Evolutionary conservation across 2,329 filamentous ascomycete species (phyloP).

Genomic region (Cytospora piceae): DNA sequence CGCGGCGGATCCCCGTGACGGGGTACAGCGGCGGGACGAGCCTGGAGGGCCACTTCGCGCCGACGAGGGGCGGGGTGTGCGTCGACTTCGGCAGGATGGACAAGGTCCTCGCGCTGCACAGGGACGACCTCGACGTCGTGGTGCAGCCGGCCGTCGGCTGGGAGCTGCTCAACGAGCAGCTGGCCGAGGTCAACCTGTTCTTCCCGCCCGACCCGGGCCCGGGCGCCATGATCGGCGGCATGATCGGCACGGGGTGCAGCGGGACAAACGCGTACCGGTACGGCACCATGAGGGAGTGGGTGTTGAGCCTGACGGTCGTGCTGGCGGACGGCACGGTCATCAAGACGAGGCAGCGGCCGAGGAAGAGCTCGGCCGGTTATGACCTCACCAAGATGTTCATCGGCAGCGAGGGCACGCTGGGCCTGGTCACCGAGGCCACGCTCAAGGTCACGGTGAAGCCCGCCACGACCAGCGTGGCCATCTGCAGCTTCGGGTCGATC

Average conservation of each 20-base stretch:
- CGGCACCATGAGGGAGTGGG: constrained; percentile 89
- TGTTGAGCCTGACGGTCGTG: constrained; percentile 78
- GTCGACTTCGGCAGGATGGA: constrained; percentile 88
- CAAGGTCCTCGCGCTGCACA: constrained; percentile 75
- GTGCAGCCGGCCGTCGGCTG: constrained; percentile 78
- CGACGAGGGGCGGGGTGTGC: constrained; percentile 81
- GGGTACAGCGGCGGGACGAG: constrained; percentile 88
- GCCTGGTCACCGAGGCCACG: constrained; percentile 87
- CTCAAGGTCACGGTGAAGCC: constrained; percentile 85
- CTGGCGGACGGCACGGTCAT: constrained; percentile 84
- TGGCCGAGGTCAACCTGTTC: constrained; percentile 72
- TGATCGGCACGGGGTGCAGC: constrained; percentile 68
- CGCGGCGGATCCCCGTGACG: constrained; percentile 79
- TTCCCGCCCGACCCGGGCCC: constrained; percentile 86
- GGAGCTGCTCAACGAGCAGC: constrained; percentile 74
- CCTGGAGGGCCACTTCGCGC: constrained; percentile 85
- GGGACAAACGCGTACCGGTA: constrained; percentile 85
- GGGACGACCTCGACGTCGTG: constrained; percentile 75
- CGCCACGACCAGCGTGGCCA: constrained; percentile 78
- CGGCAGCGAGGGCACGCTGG: constrained; percentile 88
- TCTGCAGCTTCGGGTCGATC: constrained; percentile 62
- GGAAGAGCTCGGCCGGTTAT: constrained; percentile 87
- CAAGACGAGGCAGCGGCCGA: constrained; percentile 60
- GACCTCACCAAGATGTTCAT: constrained; percentile 89
- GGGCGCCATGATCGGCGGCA: constrained; percentile 82